Conservation (phyloP, 805 yeast genomes). For the Kluyveromyces starmeri region DNA sequence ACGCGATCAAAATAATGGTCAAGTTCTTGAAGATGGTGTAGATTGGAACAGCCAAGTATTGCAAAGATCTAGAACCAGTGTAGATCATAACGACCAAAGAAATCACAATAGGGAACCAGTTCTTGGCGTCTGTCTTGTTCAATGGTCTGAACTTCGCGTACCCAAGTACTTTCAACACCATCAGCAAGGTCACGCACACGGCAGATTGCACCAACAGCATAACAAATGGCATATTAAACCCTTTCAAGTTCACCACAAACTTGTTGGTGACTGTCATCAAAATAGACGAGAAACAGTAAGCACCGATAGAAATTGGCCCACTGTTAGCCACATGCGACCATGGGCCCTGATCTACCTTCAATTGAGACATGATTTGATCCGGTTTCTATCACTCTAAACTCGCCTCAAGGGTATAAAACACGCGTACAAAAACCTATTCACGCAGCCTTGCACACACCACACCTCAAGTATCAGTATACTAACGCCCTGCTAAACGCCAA, state of each 20-base stretch:
- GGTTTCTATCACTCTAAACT: too few species aligned
- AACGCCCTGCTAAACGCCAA: too few species aligned
- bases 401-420: too few species aligned
- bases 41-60: constrained; percentile 85
- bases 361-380: constrained; percentile 23
- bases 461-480: too few species aligned
- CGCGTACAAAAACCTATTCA: too few species aligned
- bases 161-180: constrained; percentile 62
- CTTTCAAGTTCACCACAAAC: constrained; percentile 68
- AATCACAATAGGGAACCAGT: constrained; percentile 92
- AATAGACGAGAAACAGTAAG: constrained; percentile 90
- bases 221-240: constrained; percentile 78
- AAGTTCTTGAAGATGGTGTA: constrained; percentile 97
- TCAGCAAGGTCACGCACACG: constrained; percentile 71
- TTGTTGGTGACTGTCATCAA: constrained; percentile 97
- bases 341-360: constrained; percentile 19
- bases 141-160: constrained; percentile 80
- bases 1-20: constrained; percentile 93
- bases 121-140: constrained; percentile 80
- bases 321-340: constrained; percentile 34
- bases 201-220: constrained; percentile 80
- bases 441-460: too few species aligned
- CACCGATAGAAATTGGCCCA: constrained; percentile 57
- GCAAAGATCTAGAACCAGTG: constrained; percentile 92
- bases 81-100: constrained; percentile 89